Evolutionary conservation across 352 stramenopile genomes (phyloP).

Genomic region (Phytopythium sindhum): DNA sequence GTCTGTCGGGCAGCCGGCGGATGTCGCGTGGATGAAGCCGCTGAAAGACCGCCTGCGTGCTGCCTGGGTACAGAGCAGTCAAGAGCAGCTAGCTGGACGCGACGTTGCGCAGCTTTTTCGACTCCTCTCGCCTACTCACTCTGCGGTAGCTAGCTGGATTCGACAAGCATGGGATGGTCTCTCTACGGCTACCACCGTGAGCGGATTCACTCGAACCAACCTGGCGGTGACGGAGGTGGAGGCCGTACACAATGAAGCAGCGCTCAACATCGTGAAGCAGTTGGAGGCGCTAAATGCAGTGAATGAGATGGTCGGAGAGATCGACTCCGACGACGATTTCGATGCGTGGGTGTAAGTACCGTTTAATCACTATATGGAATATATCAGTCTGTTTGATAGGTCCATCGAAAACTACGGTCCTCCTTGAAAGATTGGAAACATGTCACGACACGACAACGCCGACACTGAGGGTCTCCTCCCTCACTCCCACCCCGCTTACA

Average conservation of each 20-base stretch:
- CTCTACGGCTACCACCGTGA: neutral
- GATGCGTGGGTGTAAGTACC: too few species aligned
- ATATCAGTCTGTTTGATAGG: too few species aligned
- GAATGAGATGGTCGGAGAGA: too few species aligned
- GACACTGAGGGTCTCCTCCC: too few species aligned
- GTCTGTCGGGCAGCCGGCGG: conserved; percentile 13
- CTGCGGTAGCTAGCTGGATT: conserved; percentile 5
- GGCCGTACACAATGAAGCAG: neutral
- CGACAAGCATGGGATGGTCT: neutral
- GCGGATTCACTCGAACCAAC: conserved; percentile 3
- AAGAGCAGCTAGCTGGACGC: neutral
- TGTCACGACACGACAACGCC: too few species aligned
- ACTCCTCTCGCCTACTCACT: neutral
- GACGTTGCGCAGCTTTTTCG: neutral
- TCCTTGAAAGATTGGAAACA: too few species aligned
- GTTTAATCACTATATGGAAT: too few species aligned
- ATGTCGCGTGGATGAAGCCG: conserved; percentile 20
- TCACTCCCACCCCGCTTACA: too few species aligned
- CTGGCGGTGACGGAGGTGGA: neutral
- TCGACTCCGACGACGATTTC: too few species aligned
- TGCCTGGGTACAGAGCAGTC: conserved; percentile 2
- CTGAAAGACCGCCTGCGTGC: conserved; percentile 11
- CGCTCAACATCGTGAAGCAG: neutral
- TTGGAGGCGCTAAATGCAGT: too few species aligned
- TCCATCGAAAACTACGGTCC: too few species aligned